Conservation (phyloP, 2,329 filamentous ascomycete genomes). For the Fusarium subglutinans region DNA sequence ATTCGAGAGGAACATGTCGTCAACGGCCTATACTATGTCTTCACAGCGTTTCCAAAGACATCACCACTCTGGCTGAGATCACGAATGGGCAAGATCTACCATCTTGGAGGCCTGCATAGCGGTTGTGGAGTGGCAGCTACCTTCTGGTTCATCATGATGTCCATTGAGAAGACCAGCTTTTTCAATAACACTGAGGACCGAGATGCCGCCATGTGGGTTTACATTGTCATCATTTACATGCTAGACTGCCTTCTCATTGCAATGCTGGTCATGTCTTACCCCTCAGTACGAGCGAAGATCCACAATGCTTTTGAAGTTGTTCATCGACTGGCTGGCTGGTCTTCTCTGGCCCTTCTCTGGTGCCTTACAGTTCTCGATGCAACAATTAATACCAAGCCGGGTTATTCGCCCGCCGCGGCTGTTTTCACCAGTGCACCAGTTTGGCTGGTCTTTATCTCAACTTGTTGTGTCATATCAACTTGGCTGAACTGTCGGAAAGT, state of each 20-base stretch:
- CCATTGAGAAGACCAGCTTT: slow-evolving; percentile 22
- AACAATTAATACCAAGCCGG: slow-evolving; percentile 63
- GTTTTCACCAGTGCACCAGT: slow-evolving; percentile 55
- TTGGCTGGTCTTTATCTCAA: slow-evolving; percentile 72
- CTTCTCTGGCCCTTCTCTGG: slow-evolving; percentile 25
- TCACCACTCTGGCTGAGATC: slow-evolving; percentile 55
- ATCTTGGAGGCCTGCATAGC: slow-evolving; percentile 52
- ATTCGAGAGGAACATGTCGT: slow-evolving; percentile 60
- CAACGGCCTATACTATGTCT: slow-evolving; percentile 54
- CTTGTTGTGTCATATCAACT: slow-evolving; percentile 69
- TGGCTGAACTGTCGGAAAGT: slow-evolving; percentile 75
- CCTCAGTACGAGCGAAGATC: slow-evolving; percentile 15
- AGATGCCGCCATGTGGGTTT: neutral
- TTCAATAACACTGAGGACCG: neutral
- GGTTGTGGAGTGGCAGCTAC: slow-evolving; percentile 27
- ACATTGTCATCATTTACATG: slow-evolving; percentile 24
- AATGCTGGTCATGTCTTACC: slow-evolving; percentile 30
- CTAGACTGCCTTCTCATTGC: slow-evolving; percentile 16
- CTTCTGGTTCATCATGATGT: slow-evolving; percentile 33
- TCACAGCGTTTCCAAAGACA: slow-evolving; percentile 49
- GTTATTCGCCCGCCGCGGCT: slow-evolving; percentile 8
- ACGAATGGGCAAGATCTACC: slow-evolving; percentile 54
- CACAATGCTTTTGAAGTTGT: slow-evolving; percentile 29
- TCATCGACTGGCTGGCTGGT: slow-evolving; percentile 31
- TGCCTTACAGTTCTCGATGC: slow-evolving; percentile 59